Evolutionary conservation across 2,329 filamentous ascomycete genomes (phyloP).

Genomic region (Chalaropsis thielavioides): DNA sequence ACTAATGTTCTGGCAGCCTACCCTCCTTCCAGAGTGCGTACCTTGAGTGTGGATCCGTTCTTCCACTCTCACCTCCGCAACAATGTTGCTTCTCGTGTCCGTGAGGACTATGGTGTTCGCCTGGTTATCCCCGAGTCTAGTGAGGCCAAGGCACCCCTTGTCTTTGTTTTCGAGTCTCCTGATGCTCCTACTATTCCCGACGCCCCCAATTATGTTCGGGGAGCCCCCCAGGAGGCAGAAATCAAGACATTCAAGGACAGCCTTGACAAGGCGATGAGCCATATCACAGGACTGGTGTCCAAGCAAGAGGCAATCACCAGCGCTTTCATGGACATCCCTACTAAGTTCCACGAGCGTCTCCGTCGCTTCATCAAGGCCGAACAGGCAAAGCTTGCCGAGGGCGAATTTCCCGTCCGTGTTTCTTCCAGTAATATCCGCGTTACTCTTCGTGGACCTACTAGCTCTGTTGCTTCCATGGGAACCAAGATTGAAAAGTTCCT

Average conservation of each 20-base stretch:
- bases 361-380: slow-evolving; percentile 50
- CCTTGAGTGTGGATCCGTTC: slow-evolving; percentile 59
- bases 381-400: slow-evolving; percentile 36
- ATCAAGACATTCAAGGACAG: slow-evolving; percentile 45
- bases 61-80: slow-evolving; percentile 59
- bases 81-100: slow-evolving; percentile 47
- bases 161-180: slow-evolving; percentile 60
- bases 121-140: slow-evolving; percentile 53
- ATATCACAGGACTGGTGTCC: slow-evolving; percentile 43
- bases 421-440: slow-evolving; percentile 45
- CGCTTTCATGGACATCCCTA: slow-evolving; percentile 37
- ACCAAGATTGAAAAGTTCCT: slow-evolving; percentile 66
- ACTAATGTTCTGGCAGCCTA: slow-evolving; percentile 58
- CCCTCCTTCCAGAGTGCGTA: slow-evolving; percentile 55
- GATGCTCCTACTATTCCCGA: slow-evolving; percentile 31
- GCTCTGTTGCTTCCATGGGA: slow-evolving; percentile 55
- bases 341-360: slow-evolving; percentile 48
- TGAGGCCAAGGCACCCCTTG: slow-evolving; percentile 45
- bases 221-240: slow-evolving; percentile 26
- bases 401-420: slow-evolving; percentile 47
- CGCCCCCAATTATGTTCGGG: slow-evolving; percentile 19
- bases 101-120: slow-evolving; percentile 56
- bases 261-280: slow-evolving; percentile 40
- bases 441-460: slow-evolving; percentile 61
- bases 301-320: slow-evolving; percentile 43